phyloP scores from a whole-genome alignment of 2,329 filamentous ascomycete genomes.

The Stemphylium lycopersici region DNA sequence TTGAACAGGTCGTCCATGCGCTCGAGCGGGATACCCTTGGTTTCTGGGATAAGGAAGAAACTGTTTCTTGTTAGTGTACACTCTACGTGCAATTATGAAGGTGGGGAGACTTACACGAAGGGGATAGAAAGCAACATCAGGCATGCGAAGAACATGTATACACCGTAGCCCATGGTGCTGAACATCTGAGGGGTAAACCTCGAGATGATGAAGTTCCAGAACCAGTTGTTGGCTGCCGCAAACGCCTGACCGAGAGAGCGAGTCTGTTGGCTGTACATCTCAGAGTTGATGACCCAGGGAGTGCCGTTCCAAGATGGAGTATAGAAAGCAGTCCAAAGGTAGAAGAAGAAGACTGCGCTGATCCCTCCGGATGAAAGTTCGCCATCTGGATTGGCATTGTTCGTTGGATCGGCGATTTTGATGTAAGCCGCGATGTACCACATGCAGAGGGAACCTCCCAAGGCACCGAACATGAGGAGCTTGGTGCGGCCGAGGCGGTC shows the following conservation, averaged over 20 bases:
- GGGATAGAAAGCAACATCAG: slow-evolving; percentile 54
- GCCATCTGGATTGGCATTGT: slow-evolving; percentile 36
- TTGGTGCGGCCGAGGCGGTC: slow-evolving; percentile 68
- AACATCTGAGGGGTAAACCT: slow-evolving; percentile 74
- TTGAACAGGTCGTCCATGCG: slow-evolving; percentile 57
- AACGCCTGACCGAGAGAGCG: slow-evolving; percentile 64
- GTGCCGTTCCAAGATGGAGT: slow-evolving; percentile 74
- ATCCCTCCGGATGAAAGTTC: slow-evolving; percentile 58
- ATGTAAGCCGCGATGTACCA: slow-evolving; percentile 69
- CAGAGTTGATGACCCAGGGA: slow-evolving; percentile 74
- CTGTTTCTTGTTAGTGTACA: neutral
- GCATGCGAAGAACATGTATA: slow-evolving; percentile 57
- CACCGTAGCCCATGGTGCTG: slow-evolving; percentile 52
- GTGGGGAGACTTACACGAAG: slow-evolving; percentile 16
- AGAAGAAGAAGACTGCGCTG: slow-evolving; percentile 73
- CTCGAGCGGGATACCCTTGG: slow-evolving; percentile 55
- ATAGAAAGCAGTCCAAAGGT: slow-evolving; percentile 75
- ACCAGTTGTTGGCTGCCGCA: slow-evolving; percentile 68
- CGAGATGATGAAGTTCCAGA: slow-evolving; percentile 72
- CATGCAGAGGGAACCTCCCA: slow-evolving; percentile 67
- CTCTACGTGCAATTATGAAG: slow-evolving; percentile 34
- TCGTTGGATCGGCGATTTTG: slow-evolving; percentile 55
- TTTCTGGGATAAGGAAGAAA: slow-evolving; percentile 52
- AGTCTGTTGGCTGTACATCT: slow-evolving; percentile 76
- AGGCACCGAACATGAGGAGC: slow-evolving; percentile 68